Evolutionary conservation across 129 eudicot genomes (phyloP).

Genomic region (sunflower (Helianthus annuus)): DNA sequence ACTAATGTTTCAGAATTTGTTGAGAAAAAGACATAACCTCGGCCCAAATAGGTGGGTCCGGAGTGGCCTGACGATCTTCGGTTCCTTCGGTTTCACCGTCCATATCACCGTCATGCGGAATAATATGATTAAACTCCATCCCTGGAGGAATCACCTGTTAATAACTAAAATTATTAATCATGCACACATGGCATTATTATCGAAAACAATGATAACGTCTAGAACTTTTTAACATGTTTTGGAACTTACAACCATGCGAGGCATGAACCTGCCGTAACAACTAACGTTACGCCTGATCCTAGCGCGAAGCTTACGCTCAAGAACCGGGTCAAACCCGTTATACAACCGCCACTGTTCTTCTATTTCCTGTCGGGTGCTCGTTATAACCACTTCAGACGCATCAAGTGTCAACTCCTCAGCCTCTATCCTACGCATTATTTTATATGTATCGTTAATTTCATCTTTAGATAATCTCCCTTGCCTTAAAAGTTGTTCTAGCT

Average conservation of each 20-base stretch:
- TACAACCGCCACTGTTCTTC: slow-evolving; percentile 98
- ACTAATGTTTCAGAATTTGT: background rate
- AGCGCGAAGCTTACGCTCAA: slow-evolving; percentile 91
- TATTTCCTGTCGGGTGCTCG: slow-evolving; percentile 97
- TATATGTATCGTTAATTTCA: slow-evolving; percentile 87
- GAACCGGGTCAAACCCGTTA: slow-evolving; percentile 87
- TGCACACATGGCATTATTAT: slow-evolving; percentile 13
- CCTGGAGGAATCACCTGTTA: slow-evolving; percentile 96
- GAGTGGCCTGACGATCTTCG: slow-evolving; percentile 79
- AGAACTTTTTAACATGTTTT: background rate
- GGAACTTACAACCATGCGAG: slow-evolving; percentile 95
- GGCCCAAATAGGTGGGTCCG: slow-evolving; percentile 97
- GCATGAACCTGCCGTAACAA: slow-evolving; percentile 99
- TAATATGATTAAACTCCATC: slow-evolving; percentile 95
- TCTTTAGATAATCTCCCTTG: slow-evolving; percentile 86
- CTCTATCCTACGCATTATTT: slow-evolving; percentile 95
- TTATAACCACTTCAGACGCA: slow-evolving; percentile 94
- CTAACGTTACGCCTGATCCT: slow-evolving; percentile 92
- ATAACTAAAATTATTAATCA: slow-evolving; percentile 9
- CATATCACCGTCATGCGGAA: slow-evolving; percentile 94
- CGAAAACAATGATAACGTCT: background rate
- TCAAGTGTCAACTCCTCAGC: slow-evolving; percentile 95
- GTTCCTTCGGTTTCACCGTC: slow-evolving; percentile 81
- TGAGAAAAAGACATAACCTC: slow-evolving; percentile 57
- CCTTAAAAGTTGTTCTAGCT: slow-evolving; percentile 86